Conservation (phyloP, 148 eudicot genomes). For the Gaultheria prostrata region DNA sequence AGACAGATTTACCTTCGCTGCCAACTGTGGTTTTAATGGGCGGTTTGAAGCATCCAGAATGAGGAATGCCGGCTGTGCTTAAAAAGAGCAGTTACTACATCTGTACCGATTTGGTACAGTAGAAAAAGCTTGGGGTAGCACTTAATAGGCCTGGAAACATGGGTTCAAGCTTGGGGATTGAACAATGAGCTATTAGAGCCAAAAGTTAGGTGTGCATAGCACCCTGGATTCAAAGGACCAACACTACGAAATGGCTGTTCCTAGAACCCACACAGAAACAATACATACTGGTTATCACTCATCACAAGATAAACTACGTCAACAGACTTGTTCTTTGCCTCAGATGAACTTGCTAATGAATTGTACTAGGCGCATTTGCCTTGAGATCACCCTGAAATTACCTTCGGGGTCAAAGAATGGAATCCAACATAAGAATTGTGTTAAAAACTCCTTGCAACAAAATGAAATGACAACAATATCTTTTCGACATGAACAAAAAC, state of each 20-base stretch:
- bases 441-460: not conserved
- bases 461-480: not conserved
- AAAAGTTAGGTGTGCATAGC: not conserved
- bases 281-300: not conserved
- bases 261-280: constrained; percentile 7
- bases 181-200: not conserved
- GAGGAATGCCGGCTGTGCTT: not conserved
- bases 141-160: not conserved
- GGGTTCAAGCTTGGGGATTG: not conserved
- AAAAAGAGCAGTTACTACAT: not conserved
- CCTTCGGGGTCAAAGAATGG: too few relatives aligned
- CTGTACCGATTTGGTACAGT: not conserved
- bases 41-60: not conserved
- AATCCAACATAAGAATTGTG: not conserved
- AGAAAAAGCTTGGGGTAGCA: not conserved
- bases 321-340: not conserved
- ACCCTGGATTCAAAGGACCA: not conserved
- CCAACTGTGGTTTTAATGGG: not conserved
- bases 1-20: not conserved
- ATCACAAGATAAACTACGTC: not conserved
- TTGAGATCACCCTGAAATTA: not conserved
- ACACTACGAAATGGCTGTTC: not conserved
- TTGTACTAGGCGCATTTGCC: not conserved
- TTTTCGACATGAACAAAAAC: not conserved
- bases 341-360: not conserved